These are phyloP conservation scores for Knufia fluminis DNA, from an alignment of 2,329 filamentous ascomycete species.

Conservation along the genomic window DNA sequence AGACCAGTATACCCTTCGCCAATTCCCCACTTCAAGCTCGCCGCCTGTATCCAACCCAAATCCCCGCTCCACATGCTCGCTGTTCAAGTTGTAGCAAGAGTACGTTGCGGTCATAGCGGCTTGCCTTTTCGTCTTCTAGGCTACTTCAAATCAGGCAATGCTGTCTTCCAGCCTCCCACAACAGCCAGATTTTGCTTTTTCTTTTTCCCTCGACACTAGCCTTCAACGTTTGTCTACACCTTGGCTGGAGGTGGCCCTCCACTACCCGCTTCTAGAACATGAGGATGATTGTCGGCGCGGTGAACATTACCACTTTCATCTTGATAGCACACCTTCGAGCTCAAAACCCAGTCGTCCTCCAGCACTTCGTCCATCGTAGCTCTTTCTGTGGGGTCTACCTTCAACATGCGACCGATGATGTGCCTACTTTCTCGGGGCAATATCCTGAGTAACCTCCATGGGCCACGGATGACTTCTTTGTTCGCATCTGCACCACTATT, in stretches of 20 bases:
- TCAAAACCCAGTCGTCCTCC: slow-evolving; percentile 80
- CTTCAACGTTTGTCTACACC: slow-evolving; percentile 12
- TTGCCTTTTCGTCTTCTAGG: neutral
- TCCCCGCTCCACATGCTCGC: neutral
- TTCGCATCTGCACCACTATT: slow-evolving; percentile 37
- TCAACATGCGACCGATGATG: slow-evolving; percentile 87
- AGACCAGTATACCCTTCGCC: neutral
- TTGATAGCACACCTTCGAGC: slow-evolving; percentile 72
- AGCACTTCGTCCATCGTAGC: slow-evolving; percentile 80
- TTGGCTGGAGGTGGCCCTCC: slow-evolving; percentile 23
- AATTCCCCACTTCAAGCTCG: neutral
- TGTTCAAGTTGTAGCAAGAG: too few species aligned
- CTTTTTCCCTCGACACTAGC: neutral
- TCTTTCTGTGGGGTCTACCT: slow-evolving; percentile 72
- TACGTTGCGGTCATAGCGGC: neutral
- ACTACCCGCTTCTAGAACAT: slow-evolving; percentile 65
- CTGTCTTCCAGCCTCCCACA: neutral
- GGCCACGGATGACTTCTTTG: slow-evolving; percentile 78
- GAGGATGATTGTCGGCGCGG: slow-evolving; percentile 66
- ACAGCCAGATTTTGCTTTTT: neutral
- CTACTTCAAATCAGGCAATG: neutral
- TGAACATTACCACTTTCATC: slow-evolving; percentile 64
- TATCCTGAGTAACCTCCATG: slow-evolving; percentile 79
- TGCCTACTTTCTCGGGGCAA: slow-evolving; percentile 82
- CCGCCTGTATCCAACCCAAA: neutral